Percentiles rank a stretch among this genome's conserved stretches.
These are phyloP conservation scores for Punica granatum DNA, from an alignment of 345 rosid species.

Conservation along the genomic window DNA sequence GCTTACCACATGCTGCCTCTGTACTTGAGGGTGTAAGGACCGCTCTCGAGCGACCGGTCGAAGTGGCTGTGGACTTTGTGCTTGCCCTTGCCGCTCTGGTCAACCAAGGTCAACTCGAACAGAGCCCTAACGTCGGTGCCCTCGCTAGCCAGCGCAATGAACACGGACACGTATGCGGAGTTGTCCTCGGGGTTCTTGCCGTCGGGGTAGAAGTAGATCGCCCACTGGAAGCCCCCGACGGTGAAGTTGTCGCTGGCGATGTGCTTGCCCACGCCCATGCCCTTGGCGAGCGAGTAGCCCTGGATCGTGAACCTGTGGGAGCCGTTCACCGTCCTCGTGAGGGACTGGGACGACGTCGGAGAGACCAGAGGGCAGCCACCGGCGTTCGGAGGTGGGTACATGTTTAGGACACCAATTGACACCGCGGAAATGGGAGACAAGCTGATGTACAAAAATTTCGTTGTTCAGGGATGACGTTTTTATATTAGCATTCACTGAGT, in stretches of 20 bases:
- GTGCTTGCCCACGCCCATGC: conserved; percentile 87
- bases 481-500: no score
- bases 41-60: conserved; percentile 83
- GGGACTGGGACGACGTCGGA: conserved; percentile 67
- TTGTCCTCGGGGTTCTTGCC: conserved; percentile 86
- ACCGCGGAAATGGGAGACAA: no score
- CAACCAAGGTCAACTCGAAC: conserved; percentile 70
- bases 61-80: conserved; percentile 93
- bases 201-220: conserved; percentile 84
- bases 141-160: conserved; percentile 91
- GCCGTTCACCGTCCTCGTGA: conserved; percentile 78
- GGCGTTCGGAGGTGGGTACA: conserved; percentile 11
- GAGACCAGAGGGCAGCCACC: conserved; percentile 26
- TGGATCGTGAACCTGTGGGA: conserved; percentile 77
- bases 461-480: no score
- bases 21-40: conserved; percentile 88
- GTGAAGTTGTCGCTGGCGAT: conserved; percentile 87
- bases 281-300: conserved; percentile 87
- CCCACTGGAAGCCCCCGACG: conserved; percentile 84
- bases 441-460: no score
- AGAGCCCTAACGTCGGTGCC: conserved; percentile 88
- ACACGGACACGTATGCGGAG: conserved; percentile 74
- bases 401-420: not conserved
- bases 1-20: conserved; percentile 91
- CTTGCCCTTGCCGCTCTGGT: conserved; percentile 79